Conservation (phyloP, 2,329 filamentous ascomycete genomes). For the Thermoascus crustaceus region DNA sequence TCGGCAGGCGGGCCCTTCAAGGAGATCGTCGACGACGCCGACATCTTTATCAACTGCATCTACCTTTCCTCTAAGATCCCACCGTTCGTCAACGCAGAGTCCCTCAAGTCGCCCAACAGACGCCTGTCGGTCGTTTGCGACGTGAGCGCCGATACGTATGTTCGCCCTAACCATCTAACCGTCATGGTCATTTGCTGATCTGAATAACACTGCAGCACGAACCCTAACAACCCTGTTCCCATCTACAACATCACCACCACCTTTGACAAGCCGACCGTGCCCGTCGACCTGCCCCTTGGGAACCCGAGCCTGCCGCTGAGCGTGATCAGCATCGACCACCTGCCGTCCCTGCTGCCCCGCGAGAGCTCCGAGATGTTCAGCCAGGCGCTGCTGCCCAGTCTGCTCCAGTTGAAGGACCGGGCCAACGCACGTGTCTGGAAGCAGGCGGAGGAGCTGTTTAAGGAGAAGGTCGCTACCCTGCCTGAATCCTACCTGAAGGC, state of each 20-base stretch:
- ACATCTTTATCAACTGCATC: conserved; percentile 82
- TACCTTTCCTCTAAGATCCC: conserved; percentile 74
- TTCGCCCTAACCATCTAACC: conserved; percentile 29
- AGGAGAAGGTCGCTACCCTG: conserved; percentile 68
- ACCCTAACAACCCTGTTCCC: conserved; percentile 49
- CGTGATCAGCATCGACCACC: conserved; percentile 82
- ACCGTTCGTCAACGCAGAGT: conserved; percentile 67
- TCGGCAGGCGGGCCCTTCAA: conserved; percentile 58
- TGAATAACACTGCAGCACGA: conserved; percentile 27
- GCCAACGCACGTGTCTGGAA: conserved; percentile 67
- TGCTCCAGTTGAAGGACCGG: conserved; percentile 71
- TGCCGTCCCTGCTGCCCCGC: conserved; percentile 73
- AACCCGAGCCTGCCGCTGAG: conserved; percentile 54
- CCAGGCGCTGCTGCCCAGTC: conserved; percentile 64
- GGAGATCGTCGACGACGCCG: conserved; percentile 61
- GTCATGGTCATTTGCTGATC: conserved; percentile 1
- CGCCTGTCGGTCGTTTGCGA: conserved; percentile 75
- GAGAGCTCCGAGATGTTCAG: conserved; percentile 85
- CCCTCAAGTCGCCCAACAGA: conserved; percentile 58
- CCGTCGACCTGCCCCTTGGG: conserved; percentile 48
- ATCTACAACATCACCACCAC: conserved; percentile 80
- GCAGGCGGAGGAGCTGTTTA: conserved; percentile 73
- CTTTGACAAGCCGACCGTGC: conserved; percentile 79
- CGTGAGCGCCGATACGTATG: conserved; percentile 45
- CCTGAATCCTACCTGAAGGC: conserved; percentile 37